Evolutionary conservation across 2,329 filamentous ascomycete genomes (phyloP).

Genomic region (Pseudonectria buxi): DNA sequence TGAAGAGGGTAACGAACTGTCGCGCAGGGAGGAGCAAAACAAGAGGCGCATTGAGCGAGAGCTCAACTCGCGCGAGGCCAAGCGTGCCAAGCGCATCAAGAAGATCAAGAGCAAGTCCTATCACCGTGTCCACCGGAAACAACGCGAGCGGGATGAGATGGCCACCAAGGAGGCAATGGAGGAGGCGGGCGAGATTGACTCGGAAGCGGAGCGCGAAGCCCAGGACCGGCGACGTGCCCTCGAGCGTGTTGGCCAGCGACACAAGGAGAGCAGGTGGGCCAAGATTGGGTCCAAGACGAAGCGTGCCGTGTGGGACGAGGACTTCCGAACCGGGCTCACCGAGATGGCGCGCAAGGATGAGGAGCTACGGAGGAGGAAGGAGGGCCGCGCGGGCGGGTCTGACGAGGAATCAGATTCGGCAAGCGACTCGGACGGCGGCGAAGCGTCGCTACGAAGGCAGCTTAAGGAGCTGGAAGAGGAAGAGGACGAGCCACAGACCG

Average conservation of each 20-base stretch:
- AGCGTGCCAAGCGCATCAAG: slow-evolving; percentile 85
- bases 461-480: slow-evolving; percentile 38
- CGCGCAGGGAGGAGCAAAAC: slow-evolving; percentile 62
- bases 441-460: slow-evolving; percentile 43
- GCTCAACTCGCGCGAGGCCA: slow-evolving; percentile 79
- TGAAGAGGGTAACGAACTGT: slow-evolving; percentile 65
- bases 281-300: slow-evolving; percentile 75
- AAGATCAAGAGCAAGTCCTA: slow-evolving; percentile 99
- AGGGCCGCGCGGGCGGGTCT: slow-evolving; percentile 53
- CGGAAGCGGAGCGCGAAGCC: slow-evolving; percentile 57
- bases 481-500: slow-evolving; percentile 52
- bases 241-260: slow-evolving; percentile 77
- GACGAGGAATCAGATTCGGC: slow-evolving; percentile 48
- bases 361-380: slow-evolving; percentile 71
- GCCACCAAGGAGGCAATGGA: slow-evolving; percentile 45
- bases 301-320: slow-evolving; percentile 80
- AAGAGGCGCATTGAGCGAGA: slow-evolving; percentile 77
- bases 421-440: slow-evolving; percentile 52
- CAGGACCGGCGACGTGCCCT: slow-evolving; percentile 70
- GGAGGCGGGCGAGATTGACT: slow-evolving; percentile 54
- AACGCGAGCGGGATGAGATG: slow-evolving; percentile 48
- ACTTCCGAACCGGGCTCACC: slow-evolving; percentile 67
- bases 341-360: slow-evolving; percentile 80
- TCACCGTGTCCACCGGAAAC: slow-evolving; percentile 82
- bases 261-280: slow-evolving; percentile 87